Evolutionary conservation across 495 filamentous ascomycete species (phyloP).

Genomic region (Zalerion maritima): DNA sequence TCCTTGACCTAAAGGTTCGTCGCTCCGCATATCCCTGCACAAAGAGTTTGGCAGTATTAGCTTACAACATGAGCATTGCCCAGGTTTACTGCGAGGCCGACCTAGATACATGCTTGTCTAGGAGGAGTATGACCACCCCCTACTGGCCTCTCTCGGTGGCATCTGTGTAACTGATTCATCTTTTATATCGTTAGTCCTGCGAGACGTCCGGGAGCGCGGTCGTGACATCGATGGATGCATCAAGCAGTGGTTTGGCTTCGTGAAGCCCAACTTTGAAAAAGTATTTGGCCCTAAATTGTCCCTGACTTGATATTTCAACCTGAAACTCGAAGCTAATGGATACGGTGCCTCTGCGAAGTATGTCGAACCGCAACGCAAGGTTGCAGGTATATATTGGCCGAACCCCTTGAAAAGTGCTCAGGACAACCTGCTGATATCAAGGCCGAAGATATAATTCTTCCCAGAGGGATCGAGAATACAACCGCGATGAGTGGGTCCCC

Average conservation of each 20-base stretch:
- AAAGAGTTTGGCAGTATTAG: conserved; percentile 1
- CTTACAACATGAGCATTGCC: conserved; percentile 5
- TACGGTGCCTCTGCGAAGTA: conserved; percentile 27
- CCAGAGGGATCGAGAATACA: conserved; percentile 80
- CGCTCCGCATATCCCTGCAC: conserved; percentile 1
- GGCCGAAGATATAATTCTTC: conserved; percentile 73
- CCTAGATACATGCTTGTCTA: conserved; percentile 80
- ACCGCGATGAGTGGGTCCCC: conserved; percentile 65
- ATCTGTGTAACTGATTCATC: background rate
- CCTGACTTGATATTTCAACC: background rate
- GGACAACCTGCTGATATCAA: conserved; percentile 1
- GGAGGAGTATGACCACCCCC: conserved; percentile 48
- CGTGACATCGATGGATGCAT: conserved; percentile 87
- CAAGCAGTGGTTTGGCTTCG: conserved; percentile 93
- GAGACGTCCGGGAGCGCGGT: conserved; percentile 73
- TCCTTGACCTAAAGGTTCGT: conserved; percentile 50
- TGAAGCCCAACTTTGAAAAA: conserved; percentile 86
- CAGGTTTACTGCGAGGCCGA: conserved; percentile 94
- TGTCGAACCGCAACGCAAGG: conserved; percentile 77
- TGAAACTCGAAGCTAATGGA: conserved; percentile 2
- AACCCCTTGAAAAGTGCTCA: conserved; percentile 6
- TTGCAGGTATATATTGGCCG: conserved; percentile 44
- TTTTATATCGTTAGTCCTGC: conserved; percentile 43
- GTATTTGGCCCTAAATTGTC: conserved; percentile 10
- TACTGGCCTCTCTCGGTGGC: background rate